A percentile compares a stretch with the other conserved stretches of the same genome.
These are phyloP conservation scores for Lipomyces chichibuensis DNA, from an alignment of 805 yeast species.

Conservation along the genomic window DNA sequence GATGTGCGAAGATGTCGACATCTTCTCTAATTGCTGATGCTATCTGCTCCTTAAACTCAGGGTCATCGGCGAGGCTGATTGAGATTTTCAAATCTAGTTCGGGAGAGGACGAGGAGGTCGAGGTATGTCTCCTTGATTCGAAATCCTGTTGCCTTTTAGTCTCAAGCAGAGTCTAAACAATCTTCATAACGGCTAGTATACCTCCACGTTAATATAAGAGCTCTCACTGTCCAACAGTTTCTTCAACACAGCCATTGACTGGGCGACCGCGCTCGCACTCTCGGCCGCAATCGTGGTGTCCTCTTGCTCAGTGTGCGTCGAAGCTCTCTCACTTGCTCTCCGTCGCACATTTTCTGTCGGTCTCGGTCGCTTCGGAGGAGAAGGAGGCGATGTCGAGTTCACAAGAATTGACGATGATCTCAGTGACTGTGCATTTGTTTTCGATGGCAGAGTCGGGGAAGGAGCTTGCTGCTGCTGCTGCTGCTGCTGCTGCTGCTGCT, in stretches of 20 bases:
- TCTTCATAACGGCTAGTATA: neutral
- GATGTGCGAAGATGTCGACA: conserved; percentile 7
- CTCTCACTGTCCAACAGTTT: conserved; percentile 21
- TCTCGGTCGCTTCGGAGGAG: conserved; percentile 1
- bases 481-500: neutral
- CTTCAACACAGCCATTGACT: conserved; percentile 14
- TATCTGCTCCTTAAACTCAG: conserved; percentile 7
- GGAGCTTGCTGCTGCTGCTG: neutral
- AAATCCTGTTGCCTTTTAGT: neutral
- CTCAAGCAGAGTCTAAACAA: neutral
- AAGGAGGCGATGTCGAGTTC: neutral
- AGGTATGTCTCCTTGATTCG: neutral
- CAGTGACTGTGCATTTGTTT: conserved; percentile 1
- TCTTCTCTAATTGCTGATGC: conserved; percentile 1
- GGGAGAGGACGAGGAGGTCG: neutral
- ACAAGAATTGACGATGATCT: neutral
- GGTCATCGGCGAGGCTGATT: conserved; percentile 9
- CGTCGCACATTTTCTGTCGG: neutral
- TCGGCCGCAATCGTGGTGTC: neutral
- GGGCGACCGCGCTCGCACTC: neutral
- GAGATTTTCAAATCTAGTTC: conserved; percentile 4
- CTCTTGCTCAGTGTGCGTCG: neutral
- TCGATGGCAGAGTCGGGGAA: neutral
- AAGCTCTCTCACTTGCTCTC: neutral
- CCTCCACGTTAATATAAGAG: conserved; percentile 13